Evolutionary conservation across 345 rosid genomes (phyloP).

Genomic region (Atalantia buxifolia): DNA sequence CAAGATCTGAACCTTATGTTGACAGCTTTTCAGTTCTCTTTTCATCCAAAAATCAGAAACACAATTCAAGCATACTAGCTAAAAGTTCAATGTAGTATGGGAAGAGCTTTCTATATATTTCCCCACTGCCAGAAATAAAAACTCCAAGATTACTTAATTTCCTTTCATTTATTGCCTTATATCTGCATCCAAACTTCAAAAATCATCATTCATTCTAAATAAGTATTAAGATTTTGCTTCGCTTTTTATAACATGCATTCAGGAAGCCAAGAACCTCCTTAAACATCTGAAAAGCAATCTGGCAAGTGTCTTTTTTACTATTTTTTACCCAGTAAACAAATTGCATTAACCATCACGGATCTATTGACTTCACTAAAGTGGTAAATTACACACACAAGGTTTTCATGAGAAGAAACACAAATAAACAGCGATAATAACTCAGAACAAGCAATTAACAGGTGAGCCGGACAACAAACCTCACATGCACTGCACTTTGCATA

Average conservation of each 20-base stretch:
- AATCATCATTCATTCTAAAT: neutral
- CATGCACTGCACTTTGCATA: slow-evolving; percentile 5
- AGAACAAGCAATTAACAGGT: neutral
- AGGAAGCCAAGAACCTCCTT: neutral
- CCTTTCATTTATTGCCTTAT: neutral
- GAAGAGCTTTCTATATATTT: neutral
- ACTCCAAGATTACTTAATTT: neutral
- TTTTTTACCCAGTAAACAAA: neutral
- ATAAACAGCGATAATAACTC: neutral
- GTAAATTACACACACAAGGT: neutral
- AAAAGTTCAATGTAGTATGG: too few relatives aligned
- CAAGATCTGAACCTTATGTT: neutral
- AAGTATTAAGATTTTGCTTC: neutral
- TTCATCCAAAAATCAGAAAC: neutral
- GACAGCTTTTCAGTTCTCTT: too few relatives aligned
- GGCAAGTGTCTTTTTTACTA: neutral
- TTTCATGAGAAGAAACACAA: neutral
- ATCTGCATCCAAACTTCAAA: neutral
- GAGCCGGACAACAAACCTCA: neutral
- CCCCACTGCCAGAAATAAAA: neutral
- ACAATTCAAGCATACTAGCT: neutral
- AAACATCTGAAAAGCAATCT: neutral
- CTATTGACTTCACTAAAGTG: neutral
- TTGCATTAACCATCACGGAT: neutral
- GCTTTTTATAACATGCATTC: neutral